Percentiles rank a stretch among this genome's conserved stretches.
phyloP scores from a whole-genome alignment of 73 alveolate genomes.

The Tetrahymena thermophila region DNA sequence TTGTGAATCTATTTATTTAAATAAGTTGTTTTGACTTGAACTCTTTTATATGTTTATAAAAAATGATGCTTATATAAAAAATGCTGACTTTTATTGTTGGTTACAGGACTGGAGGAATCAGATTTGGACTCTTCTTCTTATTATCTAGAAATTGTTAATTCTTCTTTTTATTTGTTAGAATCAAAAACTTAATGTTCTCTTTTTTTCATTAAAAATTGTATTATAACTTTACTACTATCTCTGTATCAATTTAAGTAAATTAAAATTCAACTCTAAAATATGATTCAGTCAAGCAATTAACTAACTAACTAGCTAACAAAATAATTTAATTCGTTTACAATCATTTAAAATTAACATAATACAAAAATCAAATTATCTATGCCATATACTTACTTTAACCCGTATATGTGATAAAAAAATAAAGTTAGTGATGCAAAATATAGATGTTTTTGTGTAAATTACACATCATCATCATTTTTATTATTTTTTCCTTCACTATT shows the following conservation, averaged over 20 bases:
- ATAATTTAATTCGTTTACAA: neutral
- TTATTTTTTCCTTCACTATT: neutral
- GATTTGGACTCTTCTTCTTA: neutral
- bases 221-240: neutral
- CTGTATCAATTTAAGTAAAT: neutral
- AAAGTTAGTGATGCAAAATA: neutral
- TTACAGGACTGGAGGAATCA: neutral
- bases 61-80: neutral
- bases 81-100: neutral
- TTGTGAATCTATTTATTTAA: neutral
- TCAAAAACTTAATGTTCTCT: neutral
- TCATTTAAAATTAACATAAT: neutral
- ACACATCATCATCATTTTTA: neutral
- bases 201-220: neutral
- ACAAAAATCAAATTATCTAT: too few species aligned
- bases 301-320: too few species aligned
- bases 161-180: neutral
- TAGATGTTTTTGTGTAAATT: neutral
- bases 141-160: neutral
- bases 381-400: neutral
- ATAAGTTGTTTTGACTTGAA: neutral
- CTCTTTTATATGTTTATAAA: neutral
- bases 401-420: too few species aligned
- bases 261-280: neutral
- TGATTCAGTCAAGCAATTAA: neutral